phyloP scores from a whole-genome alignment of 208 protist genomes.

The Wallacemonas sp. region DNA sequence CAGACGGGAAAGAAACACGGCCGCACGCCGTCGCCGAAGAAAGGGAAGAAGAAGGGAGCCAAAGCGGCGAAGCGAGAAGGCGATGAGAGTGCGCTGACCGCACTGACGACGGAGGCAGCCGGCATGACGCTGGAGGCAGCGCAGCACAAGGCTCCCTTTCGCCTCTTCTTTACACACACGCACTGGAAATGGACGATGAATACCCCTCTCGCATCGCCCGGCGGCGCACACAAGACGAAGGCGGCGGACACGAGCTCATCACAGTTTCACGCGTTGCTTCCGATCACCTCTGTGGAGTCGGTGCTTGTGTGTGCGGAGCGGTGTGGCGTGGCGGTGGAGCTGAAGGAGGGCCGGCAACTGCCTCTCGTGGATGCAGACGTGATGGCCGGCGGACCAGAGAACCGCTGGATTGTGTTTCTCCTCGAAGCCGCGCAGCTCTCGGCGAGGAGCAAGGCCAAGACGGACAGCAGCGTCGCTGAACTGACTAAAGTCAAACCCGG shows the following conservation, averaged over 20 bases:
- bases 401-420: slow-evolving; percentile 57
- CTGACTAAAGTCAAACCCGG: background rate
- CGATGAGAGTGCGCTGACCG: background rate
- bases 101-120: background rate
- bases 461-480: no score
- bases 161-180: slow-evolving; percentile 46
- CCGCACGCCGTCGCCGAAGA: slow-evolving; percentile 7
- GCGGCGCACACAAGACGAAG: no score
- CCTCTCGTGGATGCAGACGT: slow-evolving; percentile 41
- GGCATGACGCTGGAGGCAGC: background rate
- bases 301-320: slow-evolving; percentile 55
- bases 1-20: background rate
- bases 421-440: slow-evolving; percentile 21
- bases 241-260: background rate
- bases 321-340: slow-evolving; percentile 53
- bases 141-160: slow-evolving; percentile 4
- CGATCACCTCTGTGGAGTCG: slow-evolving; percentile 46
- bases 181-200: slow-evolving; percentile 76
- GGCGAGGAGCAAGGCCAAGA: background rate
- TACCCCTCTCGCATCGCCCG: no score
- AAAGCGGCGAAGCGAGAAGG: background rate
- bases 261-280: slow-evolving; percentile 47
- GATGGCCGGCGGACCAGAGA: slow-evolving; percentile 34
- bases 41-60: slow-evolving; percentile 10
- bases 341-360: slow-evolving; percentile 45